These are phyloP conservation scores for Coprinopsis sp. DNA, from an alignment of 768 basidiomycete genomes.

Conservation along the genomic window DNA sequence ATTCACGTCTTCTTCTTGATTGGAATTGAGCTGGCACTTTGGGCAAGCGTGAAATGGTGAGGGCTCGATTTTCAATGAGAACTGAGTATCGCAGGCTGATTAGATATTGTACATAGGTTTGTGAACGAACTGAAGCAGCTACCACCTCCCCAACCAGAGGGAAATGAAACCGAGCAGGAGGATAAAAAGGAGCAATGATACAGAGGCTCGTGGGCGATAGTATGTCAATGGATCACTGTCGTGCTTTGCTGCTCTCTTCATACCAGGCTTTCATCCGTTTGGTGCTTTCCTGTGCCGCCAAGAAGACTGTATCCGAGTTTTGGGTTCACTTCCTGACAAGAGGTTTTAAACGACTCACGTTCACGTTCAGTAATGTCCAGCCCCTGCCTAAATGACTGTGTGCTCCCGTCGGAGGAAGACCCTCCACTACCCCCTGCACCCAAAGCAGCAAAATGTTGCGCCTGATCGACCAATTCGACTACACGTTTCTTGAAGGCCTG, in stretches of 20 bases:
- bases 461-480: conserved; percentile 79
- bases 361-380: conserved; percentile 92
- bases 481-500: conserved; percentile 77
- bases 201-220: neutral
- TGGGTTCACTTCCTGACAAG: too few species aligned
- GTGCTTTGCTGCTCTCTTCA: conserved; percentile 59
- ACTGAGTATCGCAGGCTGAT: conserved; percentile 5
- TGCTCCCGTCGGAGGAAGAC: conserved; percentile 48
- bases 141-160: conserved; percentile 16
- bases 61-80: conserved; percentile 17
- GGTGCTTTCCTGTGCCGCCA: conserved; percentile 78
- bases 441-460: conserved; percentile 78
- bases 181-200: conserved; percentile 29
- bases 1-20: conserved; percentile 65
- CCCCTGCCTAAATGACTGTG: conserved; percentile 83
- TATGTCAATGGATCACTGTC: conserved; percentile 32
- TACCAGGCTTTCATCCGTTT: conserved; percentile 81
- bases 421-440: conserved; percentile 55
- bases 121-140: conserved; percentile 54
- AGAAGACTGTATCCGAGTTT: too few species aligned
- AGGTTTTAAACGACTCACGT: conserved; percentile 39
- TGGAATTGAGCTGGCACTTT: conserved; percentile 60
- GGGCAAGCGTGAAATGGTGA: conserved; percentile 81
- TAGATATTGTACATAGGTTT: conserved; percentile 46
- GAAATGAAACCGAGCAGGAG: conserved; percentile 10